Evolutionary conservation across 306 rosid species (phyloP).

Genomic region (Mimosa pudica): DNA sequence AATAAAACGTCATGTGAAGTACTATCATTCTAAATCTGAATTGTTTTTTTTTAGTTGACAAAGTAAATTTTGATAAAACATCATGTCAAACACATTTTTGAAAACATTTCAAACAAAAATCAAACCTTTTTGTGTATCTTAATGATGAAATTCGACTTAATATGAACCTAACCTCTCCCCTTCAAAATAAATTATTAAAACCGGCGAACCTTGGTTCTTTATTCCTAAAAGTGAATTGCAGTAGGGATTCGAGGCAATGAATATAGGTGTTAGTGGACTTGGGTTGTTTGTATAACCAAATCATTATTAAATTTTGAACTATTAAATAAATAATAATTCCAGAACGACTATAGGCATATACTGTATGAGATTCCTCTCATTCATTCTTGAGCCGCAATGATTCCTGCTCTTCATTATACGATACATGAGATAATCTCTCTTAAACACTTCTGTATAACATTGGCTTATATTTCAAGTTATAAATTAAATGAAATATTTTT

Average conservation of each 20-base stretch:
- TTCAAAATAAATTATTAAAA: neutral
- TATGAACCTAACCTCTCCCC: neutral
- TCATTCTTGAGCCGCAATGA: neutral
- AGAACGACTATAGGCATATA: neutral
- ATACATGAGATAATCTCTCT: no score
- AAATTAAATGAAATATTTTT: no score
- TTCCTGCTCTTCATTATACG: neutral
- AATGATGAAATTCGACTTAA: neutral
- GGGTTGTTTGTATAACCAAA: neutral
- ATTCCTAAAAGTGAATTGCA: neutral
- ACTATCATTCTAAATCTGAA: no score
- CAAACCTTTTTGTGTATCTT: neutral
- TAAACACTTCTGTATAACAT: no score
- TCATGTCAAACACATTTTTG: no score
- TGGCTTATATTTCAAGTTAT: no score
- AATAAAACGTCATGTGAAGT: no score
- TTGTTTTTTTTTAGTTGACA: no score
- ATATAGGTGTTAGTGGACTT: neutral
- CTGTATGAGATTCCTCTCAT: neutral
- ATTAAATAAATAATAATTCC: neutral
- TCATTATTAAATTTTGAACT: neutral
- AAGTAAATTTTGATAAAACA: no score
- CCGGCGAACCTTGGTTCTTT: neutral
- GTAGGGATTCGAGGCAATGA: neutral
- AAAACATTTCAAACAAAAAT: neutral